Base-by-base conservation (phyloP, 345 rosid species). In the Carallia brachiata region DNA sequence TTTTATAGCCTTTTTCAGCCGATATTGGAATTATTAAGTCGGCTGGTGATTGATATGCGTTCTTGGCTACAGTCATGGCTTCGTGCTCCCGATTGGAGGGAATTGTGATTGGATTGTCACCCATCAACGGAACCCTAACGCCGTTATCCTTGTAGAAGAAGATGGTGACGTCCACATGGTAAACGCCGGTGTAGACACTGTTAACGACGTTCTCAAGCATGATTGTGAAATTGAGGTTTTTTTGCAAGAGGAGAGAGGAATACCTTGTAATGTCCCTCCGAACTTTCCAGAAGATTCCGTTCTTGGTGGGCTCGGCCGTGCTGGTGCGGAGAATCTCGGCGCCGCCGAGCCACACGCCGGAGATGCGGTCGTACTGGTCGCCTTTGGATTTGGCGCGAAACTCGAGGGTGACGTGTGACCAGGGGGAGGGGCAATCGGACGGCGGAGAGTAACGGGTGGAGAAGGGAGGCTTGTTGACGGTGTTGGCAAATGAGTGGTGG, bases 141-240 rank as follows among this genome's bases (percentile, higher is more conserved):
- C 57, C 69, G 40, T 77, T 55, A n/a, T 65, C 67, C 48, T 79
- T 75, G 81, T 91, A 94, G 72, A 85, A 91, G 56, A 56, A 36
- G 70, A 94, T 80, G 17, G 83, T 84, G 62, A 81, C 93, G 31
- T 85, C 77, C 62, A 91, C 85, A 68, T 85, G 85, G 82, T 88
- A 91, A 58, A 86, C 76, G 62, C 93, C 97, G 30, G 93, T 91
- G 85, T 78, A 88, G 18, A 85, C 79, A 19, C 83, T 70, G 70
- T 94, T 82, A 60, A 94, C 89, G 30, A 88, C 70, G 75, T 94
- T 94, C 74, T 91, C 98, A n/a, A 94, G 89, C 97, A 89, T 90
- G 89, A 94, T 80, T 9, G 95, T 85, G 70, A 85, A 74, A 63
- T 77, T 80, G 54, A 87, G 69, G 70, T 83, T 52, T 6, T 77